Base-by-base conservation (phyloP, 177 flowering plant species). In the Telopea speciosissima region DNA sequence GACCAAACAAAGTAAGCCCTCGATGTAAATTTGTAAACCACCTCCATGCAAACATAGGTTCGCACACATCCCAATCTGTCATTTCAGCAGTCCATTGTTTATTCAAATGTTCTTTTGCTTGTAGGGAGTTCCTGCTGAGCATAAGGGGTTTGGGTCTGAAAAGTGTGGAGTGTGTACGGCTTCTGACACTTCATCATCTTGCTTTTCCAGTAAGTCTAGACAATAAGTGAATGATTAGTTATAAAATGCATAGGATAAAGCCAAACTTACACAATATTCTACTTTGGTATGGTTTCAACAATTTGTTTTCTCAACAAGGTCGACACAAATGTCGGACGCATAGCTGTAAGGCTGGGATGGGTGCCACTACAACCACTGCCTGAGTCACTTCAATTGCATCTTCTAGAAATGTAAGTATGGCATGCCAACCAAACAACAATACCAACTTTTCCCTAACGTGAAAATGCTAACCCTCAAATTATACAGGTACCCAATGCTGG, bases 261-360 rank as follows among this genome's bases (percentile, higher is more conserved):
- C 19, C 54, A 49, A 49, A 49, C 54, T 49, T 11, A 49, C 54
- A 49, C 54, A 12, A 49, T 49, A 16, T 49, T n/a, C 6, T 16
- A 24, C 54, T 24, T 5, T 7, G 28, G n/a, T 13, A 45, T 14
- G 25, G 24, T 66, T 66, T 65, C 40, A 36, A 58, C 23, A 78
- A 33, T 69, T 68, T 62, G 21, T 45, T 24, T 73, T 56, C 67
- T 56, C 26, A 28, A 68, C 62, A 65, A 93, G 98, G 97, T 93
- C 74, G 98, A 93, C 73, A 83, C 84, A 66, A 91, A 93, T 81
- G 97, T 90, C 80, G 92, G 83, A 8, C 85, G 98, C 5, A 84
- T 90, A 74, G 83, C 90, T 24, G 87, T 91, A 52, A 84, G 98
- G 52, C 73, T 91, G 23, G 98, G 98, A 62, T 93, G 98, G 97